Conservation (phyloP, 352 stramenopile genomes). For the Pythium aphanidermatum region DNA sequence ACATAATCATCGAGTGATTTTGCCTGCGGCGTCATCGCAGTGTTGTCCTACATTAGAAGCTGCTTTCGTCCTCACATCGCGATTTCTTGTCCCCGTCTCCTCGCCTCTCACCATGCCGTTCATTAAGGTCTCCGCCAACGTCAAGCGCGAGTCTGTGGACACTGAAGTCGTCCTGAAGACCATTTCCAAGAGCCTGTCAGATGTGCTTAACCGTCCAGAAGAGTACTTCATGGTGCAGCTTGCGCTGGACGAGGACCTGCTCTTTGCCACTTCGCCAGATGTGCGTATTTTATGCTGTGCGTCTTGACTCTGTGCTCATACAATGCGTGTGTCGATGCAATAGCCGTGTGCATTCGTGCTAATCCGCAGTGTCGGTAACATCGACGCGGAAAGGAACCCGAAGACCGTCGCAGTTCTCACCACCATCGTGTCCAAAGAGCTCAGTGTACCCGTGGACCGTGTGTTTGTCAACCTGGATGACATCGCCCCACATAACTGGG, state of each 20-base stretch:
- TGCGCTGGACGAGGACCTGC: conserved; percentile 30
- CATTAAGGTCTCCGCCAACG: conserved; percentile 35
- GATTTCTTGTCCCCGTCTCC: no score
- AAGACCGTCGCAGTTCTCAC: conserved; percentile 25
- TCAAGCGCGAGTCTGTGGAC: conserved; percentile 28
- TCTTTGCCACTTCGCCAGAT: conserved; percentile 29
- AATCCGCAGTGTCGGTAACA: conserved; percentile 30
- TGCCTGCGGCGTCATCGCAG: no score
- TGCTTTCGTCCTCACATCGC: no score
- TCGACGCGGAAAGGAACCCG: conserved; percentile 23
- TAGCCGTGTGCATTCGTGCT: conserved; percentile 33
- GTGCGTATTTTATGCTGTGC: conserved; percentile 27
- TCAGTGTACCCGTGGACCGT: conserved; percentile 24
- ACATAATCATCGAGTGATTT: no score
- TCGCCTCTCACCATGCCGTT: conserved; percentile 42
- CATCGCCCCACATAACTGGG: conserved; percentile 29
- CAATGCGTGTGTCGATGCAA: not conserved
- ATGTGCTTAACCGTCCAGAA: conserved; percentile 29
- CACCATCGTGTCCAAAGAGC: conserved; percentile 6
- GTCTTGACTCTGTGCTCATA: conserved; percentile 23
- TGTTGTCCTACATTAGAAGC: no score
- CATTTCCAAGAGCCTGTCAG: conserved; percentile 33
- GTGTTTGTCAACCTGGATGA: conserved; percentile 39
- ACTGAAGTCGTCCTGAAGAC: conserved; percentile 20
- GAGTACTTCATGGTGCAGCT: conserved; percentile 34